Base-by-base conservation (phyloP, 257 asterid species). In the Gynochthodes officinalis region DNA sequence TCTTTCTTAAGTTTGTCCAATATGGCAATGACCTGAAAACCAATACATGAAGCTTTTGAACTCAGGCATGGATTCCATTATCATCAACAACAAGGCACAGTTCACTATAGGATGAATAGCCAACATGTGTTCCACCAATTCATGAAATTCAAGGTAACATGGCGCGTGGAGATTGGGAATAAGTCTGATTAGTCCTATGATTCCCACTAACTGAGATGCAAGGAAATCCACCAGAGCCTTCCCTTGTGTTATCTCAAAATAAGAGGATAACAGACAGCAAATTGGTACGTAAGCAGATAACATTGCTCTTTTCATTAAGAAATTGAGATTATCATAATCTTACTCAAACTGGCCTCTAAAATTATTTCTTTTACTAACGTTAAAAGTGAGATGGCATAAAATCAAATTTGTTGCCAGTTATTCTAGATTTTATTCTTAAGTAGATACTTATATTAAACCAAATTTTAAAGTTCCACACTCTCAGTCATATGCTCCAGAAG, bases 1-100 rank as follows among this genome's bases (percentile, higher is more conserved):
- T 95, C 99, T 69, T 88, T 85, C 96, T 95, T 90, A n/a, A 95
- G 74, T 64, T 65, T 89, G 82, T 95, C 99, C 66, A 95, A 76
- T 84, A 95, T 95, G 70, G 97, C 93, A 74, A 92, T 85, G n/a
- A 95, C 97, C 99, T 95, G 90, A 78, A 82, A 71, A 27, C 16
- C 37, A 60, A 35, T 5, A 4, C 18, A 27, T 40, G 28, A 43
- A 67, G 71, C 11, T 21, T 28, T 25, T 46, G 19, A 72, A 19
- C 48, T 44, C 13, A 21, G 28, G 69, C 59, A 40, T 30, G 33
- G 7, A 40, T 13, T 43, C 1, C n/a, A 37, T 28, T 50, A 43
- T 0, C 19, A 42, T 5, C 19, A 54, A n/a, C n/a, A 42, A 67
- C 12, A 13, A 55, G 55, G 67, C 57, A 43, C 15, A n/a, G 39